phyloP scores from a whole-genome alignment of 768 basidiomycete genomes.

The Pleurotus giganteus region DNA sequence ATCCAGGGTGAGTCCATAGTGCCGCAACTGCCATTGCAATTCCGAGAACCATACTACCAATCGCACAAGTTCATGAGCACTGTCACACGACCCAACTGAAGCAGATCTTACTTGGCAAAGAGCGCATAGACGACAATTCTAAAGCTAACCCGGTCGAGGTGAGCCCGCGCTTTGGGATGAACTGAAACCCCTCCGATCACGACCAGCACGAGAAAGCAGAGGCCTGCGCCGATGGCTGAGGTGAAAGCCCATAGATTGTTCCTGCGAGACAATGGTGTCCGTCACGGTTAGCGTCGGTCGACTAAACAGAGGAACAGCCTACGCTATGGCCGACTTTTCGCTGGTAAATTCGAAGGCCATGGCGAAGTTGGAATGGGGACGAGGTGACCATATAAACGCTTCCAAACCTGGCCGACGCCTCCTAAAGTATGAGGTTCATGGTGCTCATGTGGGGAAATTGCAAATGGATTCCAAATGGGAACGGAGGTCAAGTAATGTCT shows the following conservation, averaged over 20 bases:
- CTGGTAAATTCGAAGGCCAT: background rate
- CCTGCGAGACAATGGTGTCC: background rate
- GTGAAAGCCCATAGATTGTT: background rate
- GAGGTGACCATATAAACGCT: too few relatives aligned
- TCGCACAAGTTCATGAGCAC: conserved; percentile 15
- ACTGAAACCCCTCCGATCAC: conserved; percentile 13
- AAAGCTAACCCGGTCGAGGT: conserved; percentile 20
- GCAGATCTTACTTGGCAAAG: conserved; percentile 17
- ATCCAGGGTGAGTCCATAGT: too few relatives aligned
- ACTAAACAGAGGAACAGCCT: background rate
- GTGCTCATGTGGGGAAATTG: too few relatives aligned
- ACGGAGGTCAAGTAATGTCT: too few relatives aligned
- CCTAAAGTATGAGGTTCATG: too few relatives aligned
- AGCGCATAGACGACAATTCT: conserved; percentile 17
- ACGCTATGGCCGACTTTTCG: background rate
- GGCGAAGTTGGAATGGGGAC: too few relatives aligned
- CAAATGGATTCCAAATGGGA: too few relatives aligned
- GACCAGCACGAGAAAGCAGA: conserved; percentile 17
- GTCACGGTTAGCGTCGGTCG: too few relatives aligned
- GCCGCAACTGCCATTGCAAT: too few relatives aligned
- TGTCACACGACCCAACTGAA: background rate
- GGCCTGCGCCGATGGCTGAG: too few relatives aligned
- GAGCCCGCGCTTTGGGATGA: conserved; percentile 13
- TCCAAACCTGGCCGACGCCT: too few relatives aligned
- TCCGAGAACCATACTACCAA: too few relatives aligned